Percentiles rank a stretch among this genome's conserved stretches.
phyloP scores from a whole-genome alignment of 1,139 yeast genomes.

The Geotrichum fermentans region DNA sequence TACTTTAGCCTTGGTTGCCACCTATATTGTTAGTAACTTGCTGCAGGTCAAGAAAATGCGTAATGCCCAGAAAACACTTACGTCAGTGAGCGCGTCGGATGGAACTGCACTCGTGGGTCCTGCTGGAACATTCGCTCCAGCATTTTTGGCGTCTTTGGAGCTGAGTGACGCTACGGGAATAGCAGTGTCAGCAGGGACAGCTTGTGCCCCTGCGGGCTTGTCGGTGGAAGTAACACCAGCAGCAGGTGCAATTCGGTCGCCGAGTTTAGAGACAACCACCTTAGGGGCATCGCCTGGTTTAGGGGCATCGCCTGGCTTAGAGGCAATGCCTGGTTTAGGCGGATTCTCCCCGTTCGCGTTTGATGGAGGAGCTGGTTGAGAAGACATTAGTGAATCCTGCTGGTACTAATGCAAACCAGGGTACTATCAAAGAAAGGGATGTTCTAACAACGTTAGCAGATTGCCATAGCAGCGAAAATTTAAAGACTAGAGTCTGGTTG shows the following conservation, averaged over 20 bases:
- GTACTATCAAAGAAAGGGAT: background rate
- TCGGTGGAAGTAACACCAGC: constrained; percentile 30
- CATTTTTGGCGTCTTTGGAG: constrained; percentile 27
- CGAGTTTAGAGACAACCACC: constrained; percentile 10
- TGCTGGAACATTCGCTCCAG: constrained; percentile 17
- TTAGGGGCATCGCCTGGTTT: constrained; percentile 18
- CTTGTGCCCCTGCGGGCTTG: constrained; percentile 29
- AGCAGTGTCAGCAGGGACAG: constrained; percentile 30
- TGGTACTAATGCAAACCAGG: background rate
- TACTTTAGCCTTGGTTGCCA: no score
- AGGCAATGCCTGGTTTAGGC: constrained; percentile 17
- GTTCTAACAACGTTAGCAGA: no score
- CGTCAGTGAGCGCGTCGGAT: constrained; percentile 2
- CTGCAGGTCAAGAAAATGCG: no score
- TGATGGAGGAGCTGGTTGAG: constrained; percentile 1
- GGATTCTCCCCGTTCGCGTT: constrained; percentile 9
- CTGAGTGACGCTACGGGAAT: constrained; percentile 32
- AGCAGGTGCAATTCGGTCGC: constrained; percentile 17
- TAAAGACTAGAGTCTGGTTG: no score
- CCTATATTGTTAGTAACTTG: no score
- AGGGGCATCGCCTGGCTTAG: constrained; percentile 19
- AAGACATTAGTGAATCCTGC: constrained; percentile 7
- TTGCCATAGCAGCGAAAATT: no score
- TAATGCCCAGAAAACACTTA: no score
- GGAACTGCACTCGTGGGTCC: background rate